Evolutionary conservation across 805 yeast species (phyloP), one percentile per base, ranked within the genome.

Genomic region (Spathaspora gorwiae): DNA sequence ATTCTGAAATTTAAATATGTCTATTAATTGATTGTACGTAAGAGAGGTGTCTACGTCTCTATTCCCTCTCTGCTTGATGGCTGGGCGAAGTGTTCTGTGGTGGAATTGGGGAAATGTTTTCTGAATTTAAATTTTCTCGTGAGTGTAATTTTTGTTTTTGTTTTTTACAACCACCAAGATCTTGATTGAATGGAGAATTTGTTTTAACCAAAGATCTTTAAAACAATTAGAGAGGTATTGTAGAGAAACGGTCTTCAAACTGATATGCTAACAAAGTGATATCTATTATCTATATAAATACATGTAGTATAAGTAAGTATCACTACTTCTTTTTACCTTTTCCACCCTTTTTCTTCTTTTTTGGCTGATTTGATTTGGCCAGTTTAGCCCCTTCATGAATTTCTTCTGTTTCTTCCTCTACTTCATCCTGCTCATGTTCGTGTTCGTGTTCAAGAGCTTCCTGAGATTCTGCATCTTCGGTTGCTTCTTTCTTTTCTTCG

Each of bases 291-390:
- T 19, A 19, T 19, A 19, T 19, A 19, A 19, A 19, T 19, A 19
- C 5, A 19, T 19, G 24, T 19, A 19, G 24, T 19, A 19, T 5
- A 19, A 19, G 24, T 19, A 19, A 19, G 24, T 19, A 19, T 19
- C 24, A 19, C 31, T 26, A 26, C 35, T 40, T 19, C 34, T 40
- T 40, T 35, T 47, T 43, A 24, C 38, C 41, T 36, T 47, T 46
- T 26, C 34, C 40, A 10, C 34, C 26, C 33, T 47, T 47, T 43
- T 47, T 47, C 42, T 47, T 47, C 35, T 47, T 47, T 26, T 47
- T 47, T 9, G 40, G n/a, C 19, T 48, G 34, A 19, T 43, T 26
- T 15, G 29, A n/a, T 8, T 33, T n/a, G 37, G 39, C 30, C 11
- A 24, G 32, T 4, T n/a, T 29, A 26, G n/a, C 26, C 9, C 35